A percentile compares a stretch with the other conserved stretches of the same genome.
Conservation (phyloP, 2,329 filamentous ascomycete genomes). For the Ascochyta koolunga region DNA sequence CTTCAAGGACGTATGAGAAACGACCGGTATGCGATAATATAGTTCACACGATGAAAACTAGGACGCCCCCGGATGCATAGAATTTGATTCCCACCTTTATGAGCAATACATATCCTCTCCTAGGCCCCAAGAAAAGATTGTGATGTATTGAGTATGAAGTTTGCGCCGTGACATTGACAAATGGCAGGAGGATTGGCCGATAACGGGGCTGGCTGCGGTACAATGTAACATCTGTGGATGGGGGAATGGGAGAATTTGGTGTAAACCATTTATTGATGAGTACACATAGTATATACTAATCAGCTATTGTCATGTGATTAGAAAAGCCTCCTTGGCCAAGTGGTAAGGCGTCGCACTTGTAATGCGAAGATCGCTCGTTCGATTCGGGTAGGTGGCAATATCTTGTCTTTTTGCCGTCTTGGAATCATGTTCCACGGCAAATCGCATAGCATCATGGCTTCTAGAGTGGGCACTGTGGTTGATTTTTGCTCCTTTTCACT, state of each 20-base stretch:
- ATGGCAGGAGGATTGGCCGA: not conserved
- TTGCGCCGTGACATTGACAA: not conserved
- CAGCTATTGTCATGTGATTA: slow-evolving; percentile 1
- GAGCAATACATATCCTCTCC: not conserved
- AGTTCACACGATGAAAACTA: slow-evolving; percentile 23
- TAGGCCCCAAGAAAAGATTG: not conserved
- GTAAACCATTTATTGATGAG: too few relatives aligned
- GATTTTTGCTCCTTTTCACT: too few relatives aligned
- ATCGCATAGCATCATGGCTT: too few relatives aligned
- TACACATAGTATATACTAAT: too few relatives aligned
- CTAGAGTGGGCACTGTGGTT: too few relatives aligned
- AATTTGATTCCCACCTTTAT: slow-evolving; percentile 27
- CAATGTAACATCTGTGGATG: too few relatives aligned
- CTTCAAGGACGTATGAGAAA: slow-evolving; percentile 20
- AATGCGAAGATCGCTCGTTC: slow-evolving; percentile 25
- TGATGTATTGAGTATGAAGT: too few relatives aligned
- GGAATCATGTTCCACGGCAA: too few relatives aligned
- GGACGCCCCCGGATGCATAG: slow-evolving; percentile 25
- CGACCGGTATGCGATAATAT: slow-evolving; percentile 23
- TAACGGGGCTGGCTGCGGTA: too few relatives aligned
- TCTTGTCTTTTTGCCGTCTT: not conserved
- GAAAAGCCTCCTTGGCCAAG: slow-evolving; percentile 20
- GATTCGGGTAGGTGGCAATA: slow-evolving; percentile 21
- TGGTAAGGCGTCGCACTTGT: slow-evolving; percentile 25
- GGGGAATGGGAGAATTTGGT: too few relatives aligned